Evolutionary conservation across 139 green algal genomes (phyloP).

Genomic region (Chlorella sorokiniana): DNA sequence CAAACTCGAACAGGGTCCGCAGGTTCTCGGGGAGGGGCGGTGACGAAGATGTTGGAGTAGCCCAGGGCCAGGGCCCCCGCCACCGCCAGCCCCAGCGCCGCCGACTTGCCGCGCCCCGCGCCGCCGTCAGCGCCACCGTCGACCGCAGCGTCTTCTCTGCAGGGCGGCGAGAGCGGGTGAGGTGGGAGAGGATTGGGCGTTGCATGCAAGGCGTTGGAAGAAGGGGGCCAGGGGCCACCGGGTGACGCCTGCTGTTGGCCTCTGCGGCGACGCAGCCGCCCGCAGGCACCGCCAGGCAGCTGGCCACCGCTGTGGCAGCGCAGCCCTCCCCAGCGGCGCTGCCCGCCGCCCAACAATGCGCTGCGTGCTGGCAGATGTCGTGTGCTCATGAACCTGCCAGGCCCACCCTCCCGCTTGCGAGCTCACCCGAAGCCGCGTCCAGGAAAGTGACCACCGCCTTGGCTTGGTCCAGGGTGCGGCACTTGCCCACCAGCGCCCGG

Average conservation of each 20-base stretch:
- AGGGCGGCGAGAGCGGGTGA: not conserved
- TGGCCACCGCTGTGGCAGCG: no score
- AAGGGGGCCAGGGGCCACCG: not conserved
- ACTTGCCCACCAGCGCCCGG: slow-evolving; percentile 64
- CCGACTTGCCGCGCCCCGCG: slow-evolving; percentile 94
- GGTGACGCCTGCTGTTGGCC: not conserved
- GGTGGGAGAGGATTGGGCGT: not conserved
- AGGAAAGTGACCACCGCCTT: slow-evolving; percentile 95
- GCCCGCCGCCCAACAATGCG: no score
- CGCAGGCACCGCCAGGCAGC: no score
- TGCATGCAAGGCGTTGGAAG: not conserved
- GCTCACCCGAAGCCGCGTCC: slow-evolving; percentile 77
- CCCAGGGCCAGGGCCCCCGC: slow-evolving; percentile 74
- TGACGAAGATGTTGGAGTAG: slow-evolving; percentile 99
- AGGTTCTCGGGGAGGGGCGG: slow-evolving; percentile 96
- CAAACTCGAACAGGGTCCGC: slow-evolving; percentile 97
- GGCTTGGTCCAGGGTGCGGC: slow-evolving; percentile 83
- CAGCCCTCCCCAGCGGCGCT: no score
- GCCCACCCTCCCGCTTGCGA: not conserved
- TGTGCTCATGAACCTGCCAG: not conserved
- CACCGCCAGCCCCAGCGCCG: slow-evolving; percentile 85
- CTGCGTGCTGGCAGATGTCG: not conserved
- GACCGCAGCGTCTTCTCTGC: slow-evolving; percentile 93
- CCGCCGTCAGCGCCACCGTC: slow-evolving; percentile 95
- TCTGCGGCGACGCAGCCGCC: no score